Evolutionary conservation across 108 stramenopile genomes (phyloP).

Genomic region (Cyclostephanos tholiformis): DNA sequence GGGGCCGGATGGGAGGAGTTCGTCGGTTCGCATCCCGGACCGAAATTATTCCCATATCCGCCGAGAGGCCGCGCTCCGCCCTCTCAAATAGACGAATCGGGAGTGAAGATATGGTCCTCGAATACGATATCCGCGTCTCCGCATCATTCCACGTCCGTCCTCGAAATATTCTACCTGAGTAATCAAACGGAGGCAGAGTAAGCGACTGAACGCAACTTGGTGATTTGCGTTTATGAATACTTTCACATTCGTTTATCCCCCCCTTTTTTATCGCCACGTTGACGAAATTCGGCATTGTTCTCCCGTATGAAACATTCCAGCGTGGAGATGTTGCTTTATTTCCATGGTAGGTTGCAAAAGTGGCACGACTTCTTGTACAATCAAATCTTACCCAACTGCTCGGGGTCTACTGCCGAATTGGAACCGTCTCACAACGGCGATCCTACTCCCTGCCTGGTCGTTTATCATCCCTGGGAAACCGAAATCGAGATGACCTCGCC

Average conservation of each 20-base stretch:
- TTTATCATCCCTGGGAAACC: constrained; percentile 63
- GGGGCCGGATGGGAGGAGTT: constrained; percentile 33
- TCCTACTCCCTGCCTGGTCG: constrained; percentile 19
- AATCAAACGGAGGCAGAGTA: constrained; percentile 43
- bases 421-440: background rate
- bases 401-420: background rate
- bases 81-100: background rate
- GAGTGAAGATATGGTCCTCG: constrained; percentile 36
- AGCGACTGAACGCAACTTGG: too few relatives aligned
- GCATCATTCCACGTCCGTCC: constrained; percentile 40
- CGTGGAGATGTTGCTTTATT: constrained; percentile 25
- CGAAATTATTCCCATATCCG: constrained; percentile 26
- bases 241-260: background rate
- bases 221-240: background rate
- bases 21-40: constrained; percentile 41
- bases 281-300: too few relatives aligned
- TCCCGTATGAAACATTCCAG: background rate
- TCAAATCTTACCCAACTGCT: constrained; percentile 25
- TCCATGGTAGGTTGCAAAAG: constrained; percentile 23
- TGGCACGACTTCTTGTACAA: constrained; percentile 46
- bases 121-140: constrained; percentile 44
- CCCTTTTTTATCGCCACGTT: too few relatives aligned
- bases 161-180: constrained; percentile 48
- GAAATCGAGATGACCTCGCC: constrained; percentile 42
- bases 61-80: background rate